These are phyloP conservation scores for Cucurbita maxima DNA, from an alignment of 306 rosid species.

Conservation along the genomic window DNA sequence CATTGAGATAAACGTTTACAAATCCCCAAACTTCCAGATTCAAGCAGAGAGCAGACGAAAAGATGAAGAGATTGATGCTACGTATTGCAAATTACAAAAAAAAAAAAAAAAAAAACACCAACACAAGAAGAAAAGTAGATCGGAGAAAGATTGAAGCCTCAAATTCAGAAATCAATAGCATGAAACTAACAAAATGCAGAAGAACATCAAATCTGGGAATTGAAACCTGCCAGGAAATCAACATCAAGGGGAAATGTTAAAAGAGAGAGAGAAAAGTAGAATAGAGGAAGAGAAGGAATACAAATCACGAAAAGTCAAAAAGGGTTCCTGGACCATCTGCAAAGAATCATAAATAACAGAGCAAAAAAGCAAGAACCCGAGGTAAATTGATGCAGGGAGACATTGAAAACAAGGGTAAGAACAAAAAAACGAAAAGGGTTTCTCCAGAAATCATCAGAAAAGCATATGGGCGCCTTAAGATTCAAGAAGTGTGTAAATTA, in stretches of 20 bases:
- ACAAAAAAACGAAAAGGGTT: background rate
- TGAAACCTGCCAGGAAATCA: background rate
- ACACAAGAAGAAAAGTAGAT: background rate
- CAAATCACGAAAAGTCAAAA: too few species aligned
- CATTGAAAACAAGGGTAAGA: background rate
- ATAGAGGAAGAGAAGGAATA: too few species aligned
- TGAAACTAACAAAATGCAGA: background rate
- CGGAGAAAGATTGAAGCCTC: background rate
- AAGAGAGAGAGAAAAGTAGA: background rate
- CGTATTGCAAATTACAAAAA: background rate
- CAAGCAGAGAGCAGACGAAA: background rate
- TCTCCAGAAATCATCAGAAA: background rate
- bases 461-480: background rate
- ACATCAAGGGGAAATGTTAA: background rate
- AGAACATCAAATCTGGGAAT: conserved; percentile 3
- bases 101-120: background rate
- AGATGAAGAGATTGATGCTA: background rate
- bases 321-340: conserved; percentile 11
- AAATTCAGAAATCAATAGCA: background rate
- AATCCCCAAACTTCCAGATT: background rate
- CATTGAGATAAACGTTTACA: background rate
- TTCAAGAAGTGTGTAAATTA: too few species aligned
- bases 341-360: background rate
- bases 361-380: background rate
- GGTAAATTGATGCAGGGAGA: background rate